Evolutionary conservation across 2,329 filamentous ascomycete species (phyloP), one percentile per base, ranked within the genome.

Genomic region (Orbilia brochopaga): DNA sequence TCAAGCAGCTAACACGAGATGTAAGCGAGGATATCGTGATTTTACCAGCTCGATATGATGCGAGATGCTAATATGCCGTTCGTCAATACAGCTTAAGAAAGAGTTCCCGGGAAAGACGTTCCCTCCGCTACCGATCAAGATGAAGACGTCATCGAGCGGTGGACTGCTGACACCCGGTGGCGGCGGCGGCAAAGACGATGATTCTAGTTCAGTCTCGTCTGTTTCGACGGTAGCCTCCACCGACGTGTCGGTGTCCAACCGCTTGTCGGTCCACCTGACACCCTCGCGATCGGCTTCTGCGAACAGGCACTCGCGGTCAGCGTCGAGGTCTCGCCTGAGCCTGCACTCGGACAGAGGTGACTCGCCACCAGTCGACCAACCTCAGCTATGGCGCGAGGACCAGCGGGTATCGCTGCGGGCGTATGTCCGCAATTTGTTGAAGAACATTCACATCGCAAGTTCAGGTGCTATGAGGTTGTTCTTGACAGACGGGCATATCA

Each of bases 21-120:
- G 75, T 76, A 74, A 50, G 69, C 59, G 30, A 57, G 5, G 35
- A 6, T 8, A 8, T 46, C 23, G 40, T 53, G 8, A 44, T 15
- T 8, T 23, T 13, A 2, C 40, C 23, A n/a, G 35, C 23, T 23
- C 17, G 24, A 32, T 19, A 35, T 23, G 19, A 2, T 4, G 15
- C 13, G 15, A 42, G 11, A 42, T 42, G 4, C 13, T 42, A 13
- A 13, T 42, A 69, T 44, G 27, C 32, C 24, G n/a, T 30, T 11
- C 13, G 6, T 2, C 44, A 64, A 59, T 69, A 2, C 23, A 77
- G 74, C 80, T 99, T 70, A 87, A 90, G 37, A 86, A 88, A 11
- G 94, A 99, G 80, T 83, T 97, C 60, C 94, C 94, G 0, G 94
- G 94, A 17, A 96, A 95, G 77, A 86, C 96, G 4, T 83, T 99